A percentile compares a stretch with the other conserved stretches of the same genome.
Conservation (phyloP, 2,329 filamentous ascomycete species). For the Pseudopyrenochaeta lycopersici region DNA sequence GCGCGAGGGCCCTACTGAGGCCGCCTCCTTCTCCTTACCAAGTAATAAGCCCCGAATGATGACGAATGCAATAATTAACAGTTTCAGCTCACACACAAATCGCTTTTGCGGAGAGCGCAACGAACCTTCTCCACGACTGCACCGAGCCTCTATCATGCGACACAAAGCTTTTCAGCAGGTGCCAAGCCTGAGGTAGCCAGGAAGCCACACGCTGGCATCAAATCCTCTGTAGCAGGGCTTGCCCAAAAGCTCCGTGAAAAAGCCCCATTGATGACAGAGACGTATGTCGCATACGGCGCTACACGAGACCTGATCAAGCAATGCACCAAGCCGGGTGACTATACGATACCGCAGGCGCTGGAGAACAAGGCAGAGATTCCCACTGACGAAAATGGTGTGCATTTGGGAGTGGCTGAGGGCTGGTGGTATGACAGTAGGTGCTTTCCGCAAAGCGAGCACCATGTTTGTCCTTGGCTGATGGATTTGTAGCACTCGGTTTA, state of each 20-base stretch:
- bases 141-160: conserved; percentile 33
- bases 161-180: conserved; percentile 24
- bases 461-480: conserved; percentile 17
- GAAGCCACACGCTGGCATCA: conserved; percentile 22
- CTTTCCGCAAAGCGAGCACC: not conserved
- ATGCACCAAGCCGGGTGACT: conserved; percentile 77
- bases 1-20: conserved; percentile 37
- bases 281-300: conserved; percentile 80
- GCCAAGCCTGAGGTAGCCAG: conserved; percentile 25
- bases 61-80: conserved; percentile 20
- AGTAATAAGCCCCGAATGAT: conserved; percentile 18
- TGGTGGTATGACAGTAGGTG: conserved; percentile 83
- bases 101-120: conserved; percentile 22
- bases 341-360: conserved; percentile 74
- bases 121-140: conserved; percentile 36
- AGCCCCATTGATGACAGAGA: conserved; percentile 57
- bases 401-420: conserved; percentile 76
- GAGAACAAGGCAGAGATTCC: conserved; percentile 73
- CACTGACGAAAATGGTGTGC: conserved; percentile 79
- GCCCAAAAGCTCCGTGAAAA: conserved; percentile 43
- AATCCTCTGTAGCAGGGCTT: conserved; percentile 27
- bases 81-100: conserved; percentile 30
- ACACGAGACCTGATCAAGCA: conserved; percentile 82
- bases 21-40: conserved; percentile 24
- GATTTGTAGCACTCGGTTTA: conserved; percentile 74